A percentile compares a stretch with the other conserved stretches of the same genome.
These are phyloP conservation scores for Funneliformis caledonium DNA, from an alignment of 371 early-diverging fungal species.

Conservation along the genomic window DNA sequence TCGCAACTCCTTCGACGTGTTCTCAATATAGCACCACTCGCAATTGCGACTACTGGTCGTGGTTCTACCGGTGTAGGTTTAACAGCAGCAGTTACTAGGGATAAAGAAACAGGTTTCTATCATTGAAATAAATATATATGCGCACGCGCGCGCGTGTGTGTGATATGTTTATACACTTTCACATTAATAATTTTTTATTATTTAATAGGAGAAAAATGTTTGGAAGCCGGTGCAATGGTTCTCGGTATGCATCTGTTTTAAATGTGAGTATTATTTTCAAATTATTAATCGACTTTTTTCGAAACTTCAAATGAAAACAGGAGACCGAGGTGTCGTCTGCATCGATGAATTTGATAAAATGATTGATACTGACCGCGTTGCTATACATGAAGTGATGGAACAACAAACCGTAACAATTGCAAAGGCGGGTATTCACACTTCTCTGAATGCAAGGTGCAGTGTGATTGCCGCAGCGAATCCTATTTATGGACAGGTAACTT, in stretches of 20 bases:
- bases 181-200: neutral
- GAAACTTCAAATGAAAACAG: conserved; percentile 85
- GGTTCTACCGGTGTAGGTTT: conserved; percentile 98
- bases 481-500: conserved; percentile 81
- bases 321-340: conserved; percentile 98
- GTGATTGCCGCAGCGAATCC: conserved; percentile 99
- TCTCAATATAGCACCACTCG: conserved; percentile 87
- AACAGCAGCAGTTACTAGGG: conserved; percentile 92
- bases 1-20: conserved; percentile 93
- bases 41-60: conserved; percentile 95
- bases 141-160: too few species aligned
- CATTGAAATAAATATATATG: neutral
- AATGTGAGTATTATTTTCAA: neutral
- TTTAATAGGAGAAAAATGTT: conserved; percentile 69
- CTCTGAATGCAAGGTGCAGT: conserved; percentile 98
- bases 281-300: neutral
- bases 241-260: conserved; percentile 46
- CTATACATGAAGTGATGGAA: conserved; percentile 99
- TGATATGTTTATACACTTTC: neutral
- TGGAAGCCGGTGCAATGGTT: conserved; percentile 99
- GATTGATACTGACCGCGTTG: conserved; percentile 98
- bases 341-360: conserved; percentile 99
- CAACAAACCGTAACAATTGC: conserved; percentile 98
- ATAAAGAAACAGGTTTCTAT: conserved; percentile 47
- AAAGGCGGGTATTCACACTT: conserved; percentile 98